A percentile compares a stretch with the other conserved stretches of the same genome.
phyloP scores from a whole-genome alignment of 2,329 filamentous ascomycete species.

The Clarireedia hainanense region DNA sequence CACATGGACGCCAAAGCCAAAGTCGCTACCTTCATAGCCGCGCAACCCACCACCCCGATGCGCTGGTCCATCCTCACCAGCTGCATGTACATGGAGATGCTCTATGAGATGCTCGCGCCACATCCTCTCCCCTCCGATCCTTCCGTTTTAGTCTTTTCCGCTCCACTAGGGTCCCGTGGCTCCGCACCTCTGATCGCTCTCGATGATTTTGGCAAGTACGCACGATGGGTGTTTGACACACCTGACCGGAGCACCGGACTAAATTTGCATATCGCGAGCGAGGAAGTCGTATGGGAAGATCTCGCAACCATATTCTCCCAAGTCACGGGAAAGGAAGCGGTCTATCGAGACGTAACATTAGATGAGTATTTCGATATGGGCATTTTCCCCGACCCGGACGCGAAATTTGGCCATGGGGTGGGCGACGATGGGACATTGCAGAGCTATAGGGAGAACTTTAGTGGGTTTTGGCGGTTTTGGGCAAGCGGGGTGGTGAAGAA shows the following conservation, averaged over 20 bases:
- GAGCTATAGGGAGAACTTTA: constrained; percentile 18
- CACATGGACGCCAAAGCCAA: constrained; percentile 35
- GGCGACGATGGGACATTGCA: constrained; percentile 14
- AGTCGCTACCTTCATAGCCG: constrained; percentile 21
- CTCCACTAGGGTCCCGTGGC: constrained; percentile 14
- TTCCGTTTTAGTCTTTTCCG: constrained; percentile 11
- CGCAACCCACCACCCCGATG: constrained; percentile 11
- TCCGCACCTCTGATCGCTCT: constrained; percentile 19
- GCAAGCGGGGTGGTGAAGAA: constrained; percentile 13
- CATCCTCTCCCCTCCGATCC: constrained; percentile 9
- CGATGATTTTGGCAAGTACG: constrained; percentile 23
- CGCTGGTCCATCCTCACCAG: constrained; percentile 26
- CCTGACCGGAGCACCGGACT: constrained; percentile 19
- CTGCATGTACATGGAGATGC: constrained; percentile 28
- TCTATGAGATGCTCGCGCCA: constrained; percentile 18
- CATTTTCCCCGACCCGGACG: constrained; percentile 12
- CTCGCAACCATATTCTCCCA: constrained; percentile 14
- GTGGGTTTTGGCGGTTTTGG: constrained; percentile 20
- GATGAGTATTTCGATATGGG: constrained; percentile 16
- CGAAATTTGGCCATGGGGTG: constrained; percentile 14
- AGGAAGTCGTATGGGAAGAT: constrained; percentile 18
- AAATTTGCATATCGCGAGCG: constrained; percentile 21
- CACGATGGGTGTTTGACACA: constrained; percentile 23
- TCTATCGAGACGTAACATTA: constrained; percentile 15
- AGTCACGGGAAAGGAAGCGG: constrained; percentile 15